phyloP scores from a whole-genome alignment of 2,329 filamentous ascomycete species.

The Trichoderma hamatum region DNA sequence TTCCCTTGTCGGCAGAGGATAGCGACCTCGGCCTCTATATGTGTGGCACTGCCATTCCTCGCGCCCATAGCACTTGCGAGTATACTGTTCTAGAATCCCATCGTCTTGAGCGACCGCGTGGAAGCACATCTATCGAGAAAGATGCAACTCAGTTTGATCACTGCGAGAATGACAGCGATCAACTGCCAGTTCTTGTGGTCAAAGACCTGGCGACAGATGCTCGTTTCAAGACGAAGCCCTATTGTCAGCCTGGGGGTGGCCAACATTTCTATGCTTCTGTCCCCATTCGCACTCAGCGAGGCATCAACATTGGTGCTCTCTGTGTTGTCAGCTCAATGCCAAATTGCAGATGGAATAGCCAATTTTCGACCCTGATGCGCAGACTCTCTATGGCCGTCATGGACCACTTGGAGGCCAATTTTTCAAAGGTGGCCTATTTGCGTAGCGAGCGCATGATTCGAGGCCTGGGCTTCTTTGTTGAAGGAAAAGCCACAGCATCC shows the following conservation, averaged over 20 bases:
- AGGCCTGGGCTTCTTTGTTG: conserved; percentile 38
- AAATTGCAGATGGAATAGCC: conserved; percentile 30
- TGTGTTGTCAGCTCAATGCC: conserved; percentile 32
- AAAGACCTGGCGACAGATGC: conserved; percentile 36
- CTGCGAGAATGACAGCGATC: conserved; percentile 12
- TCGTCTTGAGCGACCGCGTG: not conserved
- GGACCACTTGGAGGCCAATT: conserved; percentile 37
- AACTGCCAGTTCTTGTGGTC: conserved; percentile 38
- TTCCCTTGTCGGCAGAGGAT: conserved; percentile 36
- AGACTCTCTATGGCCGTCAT: conserved; percentile 36
- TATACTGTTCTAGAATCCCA: conserved; percentile 28
- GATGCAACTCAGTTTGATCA: not conserved
- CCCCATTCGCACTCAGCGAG: conserved; percentile 39
- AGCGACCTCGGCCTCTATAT: conserved; percentile 27
- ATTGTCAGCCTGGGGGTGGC: conserved; percentile 29
- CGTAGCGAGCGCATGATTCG: conserved; percentile 40
- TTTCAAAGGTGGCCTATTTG: conserved; percentile 32
- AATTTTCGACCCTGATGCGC: conserved; percentile 32
- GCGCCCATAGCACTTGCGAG: conserved; percentile 30
- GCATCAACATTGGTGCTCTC: conserved; percentile 43
- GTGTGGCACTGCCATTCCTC: conserved; percentile 33
- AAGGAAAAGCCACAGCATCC: conserved; percentile 28
- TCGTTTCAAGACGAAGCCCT: conserved; percentile 33
- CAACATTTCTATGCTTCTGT: conserved; percentile 42
- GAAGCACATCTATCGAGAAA: not conserved